Evolutionary conservation across 2,329 filamentous ascomycete genomes (phyloP).

Genomic region (Trichophyton benhamiae): DNA sequence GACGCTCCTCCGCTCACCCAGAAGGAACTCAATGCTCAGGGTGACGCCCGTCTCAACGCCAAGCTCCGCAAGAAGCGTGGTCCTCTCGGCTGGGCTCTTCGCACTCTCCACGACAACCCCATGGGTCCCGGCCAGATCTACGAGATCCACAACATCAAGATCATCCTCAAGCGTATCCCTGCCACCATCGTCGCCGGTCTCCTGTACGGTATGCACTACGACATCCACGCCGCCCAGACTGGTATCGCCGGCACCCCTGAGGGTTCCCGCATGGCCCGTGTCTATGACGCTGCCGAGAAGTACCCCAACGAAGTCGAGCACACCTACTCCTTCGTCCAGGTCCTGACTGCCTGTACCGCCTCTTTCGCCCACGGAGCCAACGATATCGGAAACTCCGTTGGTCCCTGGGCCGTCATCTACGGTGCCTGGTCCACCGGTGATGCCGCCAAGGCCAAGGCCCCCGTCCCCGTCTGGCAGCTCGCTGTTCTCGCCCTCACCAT

Average conservation of each 20-base stretch:
- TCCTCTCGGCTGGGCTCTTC: slow-evolving; percentile 70
- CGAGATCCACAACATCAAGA: slow-evolving; percentile 58
- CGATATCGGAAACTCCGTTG: slow-evolving; percentile 60
- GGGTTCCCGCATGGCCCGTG: slow-evolving; percentile 55
- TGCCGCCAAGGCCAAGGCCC: slow-evolving; percentile 48
- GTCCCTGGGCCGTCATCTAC: slow-evolving; percentile 60
- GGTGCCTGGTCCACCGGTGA: slow-evolving; percentile 52
- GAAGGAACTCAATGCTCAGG: slow-evolving; percentile 48
- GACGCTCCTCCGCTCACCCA: slow-evolving; percentile 47
- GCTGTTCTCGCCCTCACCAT: slow-evolving; percentile 54
- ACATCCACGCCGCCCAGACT: slow-evolving; percentile 64
- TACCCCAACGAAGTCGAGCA: slow-evolving; percentile 61
- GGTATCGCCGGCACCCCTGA: slow-evolving; percentile 62
- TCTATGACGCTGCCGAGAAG: slow-evolving; percentile 52
- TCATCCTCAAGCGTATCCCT: slow-evolving; percentile 52
- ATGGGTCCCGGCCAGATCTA: slow-evolving; percentile 62
- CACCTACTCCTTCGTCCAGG: slow-evolving; percentile 42
- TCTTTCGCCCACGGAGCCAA: slow-evolving; percentile 58
- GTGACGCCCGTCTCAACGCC: slow-evolving; percentile 47
- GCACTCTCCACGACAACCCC: slow-evolving; percentile 59
- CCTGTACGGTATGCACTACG: slow-evolving; percentile 68
- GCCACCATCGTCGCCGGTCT: slow-evolving; percentile 50
- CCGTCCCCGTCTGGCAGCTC: slow-evolving; percentile 64
- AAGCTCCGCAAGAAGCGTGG: slow-evolving; percentile 51
- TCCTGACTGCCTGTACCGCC: slow-evolving; percentile 41